These are phyloP conservation scores for Xanthoconium purpureum DNA, from an alignment of 768 basidiomycete species.

Conservation along the genomic window DNA sequence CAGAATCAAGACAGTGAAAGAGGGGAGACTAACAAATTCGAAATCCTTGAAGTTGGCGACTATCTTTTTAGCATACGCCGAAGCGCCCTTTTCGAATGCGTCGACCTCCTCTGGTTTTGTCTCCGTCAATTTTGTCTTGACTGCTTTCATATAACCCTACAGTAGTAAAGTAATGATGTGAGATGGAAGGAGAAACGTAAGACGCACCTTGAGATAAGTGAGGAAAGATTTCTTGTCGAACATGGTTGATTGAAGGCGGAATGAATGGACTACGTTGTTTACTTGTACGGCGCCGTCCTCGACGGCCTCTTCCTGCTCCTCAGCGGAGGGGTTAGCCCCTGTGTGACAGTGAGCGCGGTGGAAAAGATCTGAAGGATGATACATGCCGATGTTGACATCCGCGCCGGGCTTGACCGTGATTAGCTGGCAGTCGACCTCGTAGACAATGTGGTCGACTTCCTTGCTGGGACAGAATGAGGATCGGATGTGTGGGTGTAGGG, in stretches of 20 bases:
- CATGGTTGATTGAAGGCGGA: slow-evolving; percentile 75
- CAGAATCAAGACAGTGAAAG: neutral
- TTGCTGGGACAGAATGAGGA: slow-evolving; percentile 51
- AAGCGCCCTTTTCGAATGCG: slow-evolving; percentile 80
- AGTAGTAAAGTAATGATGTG: neutral
- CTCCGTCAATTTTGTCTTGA: slow-evolving; percentile 65
- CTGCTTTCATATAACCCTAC: slow-evolving; percentile 90
- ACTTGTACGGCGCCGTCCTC: slow-evolving; percentile 75
- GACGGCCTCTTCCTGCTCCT: slow-evolving; percentile 77
- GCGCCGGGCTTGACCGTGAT: slow-evolving; percentile 70
- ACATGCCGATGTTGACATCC: slow-evolving; percentile 84
- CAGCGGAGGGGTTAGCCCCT: slow-evolving; percentile 93
- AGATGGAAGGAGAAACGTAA: neutral
- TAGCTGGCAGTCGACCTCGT: slow-evolving; percentile 80
- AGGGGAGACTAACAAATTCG: slow-evolving; percentile 68
- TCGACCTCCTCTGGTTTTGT: slow-evolving; percentile 57
- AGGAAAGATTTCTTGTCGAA: slow-evolving; percentile 94
- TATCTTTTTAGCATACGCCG: slow-evolving; percentile 81
- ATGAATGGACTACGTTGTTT: slow-evolving; percentile 91
- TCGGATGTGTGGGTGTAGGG: neutral
- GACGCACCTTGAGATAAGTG: slow-evolving; percentile 70
- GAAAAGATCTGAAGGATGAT: neutral
- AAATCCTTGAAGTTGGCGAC: slow-evolving; percentile 88
- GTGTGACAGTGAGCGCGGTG: slow-evolving; percentile 7
- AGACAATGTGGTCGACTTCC: slow-evolving; percentile 70